phyloP scores from a whole-genome alignment of 176 grass and related monocot species.

The Cenchrus americanus region DNA sequence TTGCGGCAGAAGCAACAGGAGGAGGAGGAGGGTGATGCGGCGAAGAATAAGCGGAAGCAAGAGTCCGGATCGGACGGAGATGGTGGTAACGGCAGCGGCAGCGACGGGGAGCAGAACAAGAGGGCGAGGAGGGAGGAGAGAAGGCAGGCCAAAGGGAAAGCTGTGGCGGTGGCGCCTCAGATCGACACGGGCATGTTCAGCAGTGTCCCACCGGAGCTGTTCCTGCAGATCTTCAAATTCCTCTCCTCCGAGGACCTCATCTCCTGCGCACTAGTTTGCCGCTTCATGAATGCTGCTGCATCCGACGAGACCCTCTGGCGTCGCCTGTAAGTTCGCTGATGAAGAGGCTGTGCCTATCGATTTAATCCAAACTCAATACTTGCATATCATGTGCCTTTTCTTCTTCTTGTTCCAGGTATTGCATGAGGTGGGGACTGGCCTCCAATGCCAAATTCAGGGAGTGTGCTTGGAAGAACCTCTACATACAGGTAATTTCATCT shows the following conservation, averaged over 20 bases:
- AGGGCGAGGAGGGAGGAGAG: conserved; percentile 36
- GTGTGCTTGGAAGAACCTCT: conserved; percentile 95
- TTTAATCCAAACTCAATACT: neutral
- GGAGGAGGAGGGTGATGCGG: neutral
- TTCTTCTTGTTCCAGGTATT: conserved; percentile 56
- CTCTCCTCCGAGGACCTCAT: conserved; percentile 96
- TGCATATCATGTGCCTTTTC: neutral
- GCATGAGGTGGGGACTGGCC: conserved; percentile 84
- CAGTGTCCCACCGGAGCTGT: conserved; percentile 71
- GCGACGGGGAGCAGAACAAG: conserved; percentile 51
- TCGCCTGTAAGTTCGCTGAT: conserved; percentile 59
- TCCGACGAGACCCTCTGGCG: conserved; percentile 98
- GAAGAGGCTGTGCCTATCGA: neutral
- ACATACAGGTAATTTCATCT: conserved; percentile 66
- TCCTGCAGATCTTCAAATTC: conserved; percentile 90
- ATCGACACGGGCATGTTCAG: conserved; percentile 73
- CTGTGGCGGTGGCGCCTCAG: conserved; percentile 37
- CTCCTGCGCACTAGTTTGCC: conserved; percentile 73
- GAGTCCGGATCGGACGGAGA: conserved; percentile 1
- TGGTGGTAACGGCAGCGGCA: conserved; percentile 6
- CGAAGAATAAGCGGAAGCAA: conserved; percentile 46
- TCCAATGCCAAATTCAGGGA: conserved; percentile 66
- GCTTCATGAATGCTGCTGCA: conserved; percentile 75
- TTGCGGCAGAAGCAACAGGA: conserved; percentile 6
- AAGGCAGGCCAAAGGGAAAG: conserved; percentile 48